Percentiles rank a stretch among this genome's conserved stretches.
These are phyloP conservation scores for Cladosporium sp. DNA, from an alignment of 2,329 filamentous ascomycete species.

Conservation along the genomic window DNA sequence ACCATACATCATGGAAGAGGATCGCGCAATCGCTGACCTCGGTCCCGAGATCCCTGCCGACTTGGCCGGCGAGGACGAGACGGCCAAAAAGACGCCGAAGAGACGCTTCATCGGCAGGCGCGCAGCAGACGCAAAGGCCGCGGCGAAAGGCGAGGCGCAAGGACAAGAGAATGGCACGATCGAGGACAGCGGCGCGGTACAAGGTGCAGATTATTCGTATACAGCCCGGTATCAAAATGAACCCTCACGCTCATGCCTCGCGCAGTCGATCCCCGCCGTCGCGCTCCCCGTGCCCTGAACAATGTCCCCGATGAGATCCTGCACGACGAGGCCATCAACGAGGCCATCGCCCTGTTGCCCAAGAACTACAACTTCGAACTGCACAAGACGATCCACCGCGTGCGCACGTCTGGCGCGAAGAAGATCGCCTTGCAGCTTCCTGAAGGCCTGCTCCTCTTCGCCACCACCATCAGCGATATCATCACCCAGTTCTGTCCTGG, in stretches of 20 bases:
- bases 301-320: constrained; percentile 85
- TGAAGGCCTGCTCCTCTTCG: constrained; percentile 89
- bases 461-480: constrained; percentile 96
- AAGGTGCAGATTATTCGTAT: constrained; percentile 48
- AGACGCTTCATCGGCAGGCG: constrained; percentile 86
- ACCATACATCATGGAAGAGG: constrained; percentile 64
- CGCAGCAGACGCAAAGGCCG: constrained; percentile 60
- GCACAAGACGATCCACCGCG: constrained; percentile 93
- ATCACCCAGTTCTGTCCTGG: constrained; percentile 89
- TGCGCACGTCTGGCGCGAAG: constrained; percentile 72
- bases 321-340: constrained; percentile 77
- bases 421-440: constrained; percentile 95
- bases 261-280: constrained; percentile 64
- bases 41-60: constrained; percentile 65
- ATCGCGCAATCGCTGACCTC: constrained; percentile 64
- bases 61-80: constrained; percentile 46
- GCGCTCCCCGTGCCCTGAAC: constrained; percentile 76
- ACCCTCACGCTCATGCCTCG: constrained; percentile 9
- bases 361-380: constrained; percentile 99
- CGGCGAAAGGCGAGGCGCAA: constrained; percentile 42
- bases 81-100: constrained; percentile 66
- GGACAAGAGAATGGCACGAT: constrained; percentile 38
- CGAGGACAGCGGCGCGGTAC: constrained; percentile 62
- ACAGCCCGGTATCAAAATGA: constrained; percentile 3
- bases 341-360: constrained; percentile 79